These are phyloP conservation scores for Heterobasidion occidentale DNA, from an alignment of 1,284 basidiomycete species.

Conservation along the genomic window DNA sequence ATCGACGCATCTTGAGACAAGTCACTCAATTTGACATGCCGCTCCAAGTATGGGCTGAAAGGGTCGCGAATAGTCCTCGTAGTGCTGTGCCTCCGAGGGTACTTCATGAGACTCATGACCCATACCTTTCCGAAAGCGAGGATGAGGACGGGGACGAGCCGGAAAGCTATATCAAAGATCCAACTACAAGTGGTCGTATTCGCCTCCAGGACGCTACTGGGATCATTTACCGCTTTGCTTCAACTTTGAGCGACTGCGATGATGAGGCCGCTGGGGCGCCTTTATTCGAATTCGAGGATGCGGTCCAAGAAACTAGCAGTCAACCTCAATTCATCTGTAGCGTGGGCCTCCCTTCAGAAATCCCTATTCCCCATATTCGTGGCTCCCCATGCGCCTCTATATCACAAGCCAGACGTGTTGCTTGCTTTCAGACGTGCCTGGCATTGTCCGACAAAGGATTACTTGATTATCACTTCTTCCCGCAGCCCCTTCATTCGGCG, in stretches of 20 bases:
- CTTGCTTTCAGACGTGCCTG: slow-evolving; percentile 48
- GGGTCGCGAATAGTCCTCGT: slow-evolving; percentile 28
- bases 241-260: slow-evolving; percentile 6
- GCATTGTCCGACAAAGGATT: slow-evolving; percentile 40
- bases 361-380: slow-evolving; percentile 29
- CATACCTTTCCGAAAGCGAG: slow-evolving; percentile 40
- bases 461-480: slow-evolving; percentile 45
- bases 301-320: slow-evolving; percentile 18
- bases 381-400: slow-evolving; percentile 38
- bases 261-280: slow-evolving; percentile 14
- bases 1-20: slow-evolving; percentile 38
- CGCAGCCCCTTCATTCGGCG: slow-evolving; percentile 20
- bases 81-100: slow-evolving; percentile 38
- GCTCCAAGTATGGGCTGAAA: slow-evolving; percentile 39
- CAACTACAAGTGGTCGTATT: slow-evolving; percentile 49
- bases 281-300: slow-evolving; percentile 32
- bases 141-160: slow-evolving; percentile 25
- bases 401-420: slow-evolving; percentile 46
- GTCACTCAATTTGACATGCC: slow-evolving; percentile 18
- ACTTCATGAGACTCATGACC: slow-evolving; percentile 30
- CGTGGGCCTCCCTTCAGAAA: slow-evolving; percentile 36
- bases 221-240: slow-evolving; percentile 45
- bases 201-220: slow-evolving; percentile 44
- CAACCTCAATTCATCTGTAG: slow-evolving; percentile 33
- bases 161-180: slow-evolving; percentile 38